Base-by-base conservation (phyloP, 352 stramenopile species). In the Pseudoperonospora humuli region DNA sequence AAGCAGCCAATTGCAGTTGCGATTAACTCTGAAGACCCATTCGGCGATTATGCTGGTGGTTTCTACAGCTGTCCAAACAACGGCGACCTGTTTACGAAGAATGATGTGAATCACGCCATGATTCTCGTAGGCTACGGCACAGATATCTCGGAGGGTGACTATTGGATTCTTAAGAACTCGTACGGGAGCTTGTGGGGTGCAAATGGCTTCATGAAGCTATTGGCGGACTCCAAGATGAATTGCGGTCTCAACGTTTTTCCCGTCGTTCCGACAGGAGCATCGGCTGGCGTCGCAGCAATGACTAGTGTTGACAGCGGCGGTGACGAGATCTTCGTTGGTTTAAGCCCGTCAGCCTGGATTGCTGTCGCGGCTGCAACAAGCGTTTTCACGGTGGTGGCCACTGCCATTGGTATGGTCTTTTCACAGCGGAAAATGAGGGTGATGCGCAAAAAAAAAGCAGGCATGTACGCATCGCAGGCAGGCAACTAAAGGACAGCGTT, bases 141-240 rank as follows among this genome's bases (percentile, higher is more conserved):
- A 9, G 73, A 85, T 26, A 31, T 54, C 2, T 62, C 51, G 1
- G 54, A 57, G 1, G 75, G 77, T 2, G 75, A 87, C 50, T 89
- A 87, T 50, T 89, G 77, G 77, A 85, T 89, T 25, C 37, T 89
- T 11, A 89, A 89, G 42, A 89, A 89, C 47, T 89, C 77, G 27
- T 89, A 89, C 55, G 74, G 72, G 13, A 70, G 58, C 34, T 71
- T 59, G 7, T 89, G 77, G 77, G 77, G 77, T 17, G 61, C 67
- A 10, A 72, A 50, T 7, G 77, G 77, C 26, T 89, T 80, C 44
- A 67, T 89, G 48, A 70, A 75, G 36, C 55, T 89, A 25, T 21
- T 84, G 2, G 70, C 71, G 0, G 77, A 90, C 54, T 60, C 59
- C 32, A 86, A 84, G 41, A 50, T 78, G 18, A 90, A 90, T 54